Conservation (phyloP, 2,329 filamentous ascomycete species). For the Periconia sp. region DNA sequence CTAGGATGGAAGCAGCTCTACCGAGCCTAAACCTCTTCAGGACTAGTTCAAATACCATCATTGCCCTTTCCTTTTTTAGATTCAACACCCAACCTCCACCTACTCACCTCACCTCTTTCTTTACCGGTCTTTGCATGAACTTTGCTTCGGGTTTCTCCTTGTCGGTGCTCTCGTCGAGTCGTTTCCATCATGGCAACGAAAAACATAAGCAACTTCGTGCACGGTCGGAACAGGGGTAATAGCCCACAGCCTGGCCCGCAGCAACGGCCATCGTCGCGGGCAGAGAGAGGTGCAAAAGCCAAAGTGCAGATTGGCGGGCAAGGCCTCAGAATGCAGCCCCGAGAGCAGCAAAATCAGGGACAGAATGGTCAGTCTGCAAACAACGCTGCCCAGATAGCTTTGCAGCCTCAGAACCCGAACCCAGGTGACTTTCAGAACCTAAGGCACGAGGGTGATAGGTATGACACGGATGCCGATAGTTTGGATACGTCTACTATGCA, state of each 20-base stretch:
- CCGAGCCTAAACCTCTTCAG: conserved; percentile 10
- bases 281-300: conserved; percentile 21
- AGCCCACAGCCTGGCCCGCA: conserved; percentile 19
- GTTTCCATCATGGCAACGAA: not conserved
- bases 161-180: too few relatives aligned
- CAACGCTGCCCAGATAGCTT: not conserved
- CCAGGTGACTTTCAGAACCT: conserved; percentile 13
- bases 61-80: conserved; percentile 29
- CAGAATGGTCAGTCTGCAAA: conserved; percentile 2
- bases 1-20: conserved; percentile 6
- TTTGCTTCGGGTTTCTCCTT: too few relatives aligned
- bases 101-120: not conserved
- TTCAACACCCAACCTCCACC: conserved; percentile 16
- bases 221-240: conserved; percentile 11
- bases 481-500: conserved; percentile 36
- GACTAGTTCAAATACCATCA: conserved; percentile 22
- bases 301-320: conserved; percentile 19
- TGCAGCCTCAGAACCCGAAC: conserved; percentile 14
- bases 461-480: conserved; percentile 43
- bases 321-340: conserved; percentile 10
- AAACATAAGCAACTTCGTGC: conserved; percentile 24
- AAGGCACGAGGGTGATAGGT: conserved; percentile 20
- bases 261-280: conserved; percentile 13
- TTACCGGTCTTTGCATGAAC: not conserved
- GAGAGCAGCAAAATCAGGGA: conserved; percentile 2